phyloP scores from a whole-genome alignment of 2,329 filamentous ascomycete species.

The Lizonia empirigonia region DNA sequence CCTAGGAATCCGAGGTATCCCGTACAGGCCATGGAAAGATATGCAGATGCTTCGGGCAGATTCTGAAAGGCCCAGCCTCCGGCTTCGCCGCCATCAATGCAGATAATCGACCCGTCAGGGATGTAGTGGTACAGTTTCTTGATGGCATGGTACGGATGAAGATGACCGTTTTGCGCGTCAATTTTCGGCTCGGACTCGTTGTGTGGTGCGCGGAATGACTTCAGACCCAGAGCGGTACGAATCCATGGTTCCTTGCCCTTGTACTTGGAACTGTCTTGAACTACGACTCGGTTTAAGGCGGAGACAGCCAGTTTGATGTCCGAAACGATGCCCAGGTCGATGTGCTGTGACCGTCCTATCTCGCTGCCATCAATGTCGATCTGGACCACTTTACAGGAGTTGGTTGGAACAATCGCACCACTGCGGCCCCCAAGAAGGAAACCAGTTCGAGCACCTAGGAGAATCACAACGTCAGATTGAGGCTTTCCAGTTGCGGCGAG shows the following conservation, averaged over 20 bases:
- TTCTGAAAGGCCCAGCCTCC: slow-evolving; percentile 46
- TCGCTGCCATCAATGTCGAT: slow-evolving; percentile 53
- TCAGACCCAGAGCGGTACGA: slow-evolving; percentile 31
- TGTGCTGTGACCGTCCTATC: slow-evolving; percentile 50
- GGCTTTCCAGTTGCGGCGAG: slow-evolving; percentile 35
- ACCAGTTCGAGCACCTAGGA: slow-evolving; percentile 52
- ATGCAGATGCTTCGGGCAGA: slow-evolving; percentile 30
- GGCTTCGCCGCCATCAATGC: slow-evolving; percentile 51
- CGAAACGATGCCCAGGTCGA: slow-evolving; percentile 52
- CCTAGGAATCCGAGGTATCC: slow-evolving; percentile 55
- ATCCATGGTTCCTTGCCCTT: slow-evolving; percentile 33
- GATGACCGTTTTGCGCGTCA: slow-evolving; percentile 33
- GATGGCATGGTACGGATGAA: slow-evolving; percentile 54
- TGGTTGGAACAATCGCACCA: slow-evolving; percentile 48
- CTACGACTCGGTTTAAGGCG: slow-evolving; percentile 28
- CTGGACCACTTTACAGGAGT: slow-evolving; percentile 48
- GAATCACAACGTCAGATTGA: slow-evolving; percentile 50
- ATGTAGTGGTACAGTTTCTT: slow-evolving; percentile 47
- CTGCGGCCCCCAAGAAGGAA: slow-evolving; percentile 49
- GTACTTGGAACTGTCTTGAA: slow-evolving; percentile 19
- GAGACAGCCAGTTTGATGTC: slow-evolving; percentile 46
- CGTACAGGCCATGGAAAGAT: slow-evolving; percentile 34
- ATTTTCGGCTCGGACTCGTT: slow-evolving; percentile 33
- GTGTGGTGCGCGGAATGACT: slow-evolving; percentile 25
- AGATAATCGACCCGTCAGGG: slow-evolving; percentile 46